Evolutionary conservation across 768 basidiomycete species (phyloP).

Genomic region (Boletus speciosus): DNA sequence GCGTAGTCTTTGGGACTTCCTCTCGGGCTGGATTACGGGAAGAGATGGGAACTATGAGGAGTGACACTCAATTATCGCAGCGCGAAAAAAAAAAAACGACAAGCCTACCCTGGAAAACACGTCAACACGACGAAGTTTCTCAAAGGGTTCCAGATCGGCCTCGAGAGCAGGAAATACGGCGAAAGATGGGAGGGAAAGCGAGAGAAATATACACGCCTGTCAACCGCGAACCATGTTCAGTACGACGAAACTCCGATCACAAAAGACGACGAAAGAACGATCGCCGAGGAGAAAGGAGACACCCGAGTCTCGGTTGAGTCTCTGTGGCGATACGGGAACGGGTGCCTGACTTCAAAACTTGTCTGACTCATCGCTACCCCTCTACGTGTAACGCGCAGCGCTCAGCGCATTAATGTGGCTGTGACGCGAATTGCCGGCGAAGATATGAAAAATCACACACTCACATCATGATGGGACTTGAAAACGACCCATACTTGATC

Average conservation of each 20-base stretch:
- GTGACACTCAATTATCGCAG: neutral
- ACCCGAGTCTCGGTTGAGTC: neutral
- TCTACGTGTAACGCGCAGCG: neutral
- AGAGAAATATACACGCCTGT: conserved; percentile 56
- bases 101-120: conserved; percentile 24
- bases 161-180: conserved; percentile 57
- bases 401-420: neutral
- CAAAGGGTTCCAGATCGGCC: conserved; percentile 57
- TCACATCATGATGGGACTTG: conserved; percentile 57
- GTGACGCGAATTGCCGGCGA: neutral
- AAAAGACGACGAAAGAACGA: conserved; percentile 8
- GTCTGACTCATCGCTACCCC: conserved; percentile 16
- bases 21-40: conserved; percentile 23
- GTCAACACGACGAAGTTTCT: conserved; percentile 50
- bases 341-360: conserved; percentile 20
- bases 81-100: neutral
- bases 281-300: conserved; percentile 14
- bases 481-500: conserved; percentile 57
- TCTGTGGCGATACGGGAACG: conserved; percentile 2
- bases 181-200: conserved; percentile 45
- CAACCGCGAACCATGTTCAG: conserved; percentile 15
- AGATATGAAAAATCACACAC: conserved; percentile 18
- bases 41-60: conserved; percentile 17
- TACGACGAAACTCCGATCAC: conserved; percentile 10
- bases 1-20: conserved; percentile 24